A percentile compares a stretch with the other conserved stretches of the same genome.
Conservation (phyloP, 1,284 basidiomycete genomes). For the Kalmanozyma brasiliensis region DNA sequence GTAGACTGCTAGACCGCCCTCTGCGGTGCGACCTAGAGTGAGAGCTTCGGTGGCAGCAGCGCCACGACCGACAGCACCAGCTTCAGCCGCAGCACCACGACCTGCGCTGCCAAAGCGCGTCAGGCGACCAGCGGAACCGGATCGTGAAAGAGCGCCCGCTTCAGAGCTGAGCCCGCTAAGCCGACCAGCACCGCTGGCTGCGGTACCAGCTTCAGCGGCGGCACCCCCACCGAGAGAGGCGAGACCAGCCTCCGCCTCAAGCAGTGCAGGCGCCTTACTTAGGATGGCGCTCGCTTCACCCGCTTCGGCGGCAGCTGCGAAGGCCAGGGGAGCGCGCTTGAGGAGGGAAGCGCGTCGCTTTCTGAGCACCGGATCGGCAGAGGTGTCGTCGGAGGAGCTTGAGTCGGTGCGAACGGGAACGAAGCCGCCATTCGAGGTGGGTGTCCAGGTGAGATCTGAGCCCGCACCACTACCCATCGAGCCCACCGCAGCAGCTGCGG, state of each 20-base stretch:
- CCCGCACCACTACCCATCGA: no score
- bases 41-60: neutral
- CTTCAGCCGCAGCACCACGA: neutral
- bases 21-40: neutral
- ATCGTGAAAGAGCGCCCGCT: neutral
- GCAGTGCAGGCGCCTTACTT: neutral
- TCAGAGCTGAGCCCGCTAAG: neutral
- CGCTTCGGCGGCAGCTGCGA: neutral
- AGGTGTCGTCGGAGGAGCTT: neutral
- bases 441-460: no score
- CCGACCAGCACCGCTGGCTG: no score
- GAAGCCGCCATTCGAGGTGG: no score
- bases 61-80: neutral
- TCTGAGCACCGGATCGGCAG: conserved; percentile 14
- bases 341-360: conserved; percentile 10
- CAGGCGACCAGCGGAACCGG: neutral
- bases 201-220: neutral
- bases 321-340: conserved; percentile 3
- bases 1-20: no score
- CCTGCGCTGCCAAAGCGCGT: neutral
- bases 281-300: neutral
- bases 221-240: no score
- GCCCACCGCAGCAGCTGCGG: neutral
- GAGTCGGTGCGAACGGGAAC: neutral
- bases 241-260: neutral